These are phyloP conservation scores for Claviceps pusilla DNA, from an alignment of 2,329 filamentous ascomycete species.

Conservation along the genomic window DNA sequence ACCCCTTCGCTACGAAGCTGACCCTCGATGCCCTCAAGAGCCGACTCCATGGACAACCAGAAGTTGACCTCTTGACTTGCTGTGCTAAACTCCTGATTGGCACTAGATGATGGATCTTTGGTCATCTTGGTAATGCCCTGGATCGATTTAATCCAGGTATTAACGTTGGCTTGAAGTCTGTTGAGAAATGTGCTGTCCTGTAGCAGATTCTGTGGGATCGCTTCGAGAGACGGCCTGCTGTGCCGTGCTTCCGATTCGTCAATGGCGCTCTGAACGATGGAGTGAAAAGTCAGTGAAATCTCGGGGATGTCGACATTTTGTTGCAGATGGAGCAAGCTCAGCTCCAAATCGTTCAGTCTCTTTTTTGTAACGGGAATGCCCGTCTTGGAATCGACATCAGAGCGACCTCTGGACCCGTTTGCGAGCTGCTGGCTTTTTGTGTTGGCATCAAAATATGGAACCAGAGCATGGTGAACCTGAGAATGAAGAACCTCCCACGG, in stretches of 20 bases:
- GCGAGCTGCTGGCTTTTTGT: slow-evolving; percentile 63
- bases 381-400: slow-evolving; percentile 80
- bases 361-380: slow-evolving; percentile 96
- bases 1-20: slow-evolving; percentile 85
- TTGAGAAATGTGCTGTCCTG: slow-evolving; percentile 88
- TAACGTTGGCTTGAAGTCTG: slow-evolving; percentile 81
- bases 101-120: slow-evolving; percentile 57
- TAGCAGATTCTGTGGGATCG: slow-evolving; percentile 61
- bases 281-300: slow-evolving; percentile 72
- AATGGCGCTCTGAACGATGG: slow-evolving; percentile 71
- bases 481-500: slow-evolving; percentile 89
- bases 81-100: slow-evolving; percentile 41
- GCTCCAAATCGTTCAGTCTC: slow-evolving; percentile 84
- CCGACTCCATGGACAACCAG: slow-evolving; percentile 93
- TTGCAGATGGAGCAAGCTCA: slow-evolving; percentile 79
- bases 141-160: slow-evolving; percentile 97
- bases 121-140: slow-evolving; percentile 91
- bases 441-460: slow-evolving; percentile 94
- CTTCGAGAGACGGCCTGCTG: slow-evolving; percentile 57
- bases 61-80: slow-evolving; percentile 98
- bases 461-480: slow-evolving; percentile 76
- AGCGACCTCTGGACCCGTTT: slow-evolving; percentile 53
- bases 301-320: slow-evolving; percentile 98
- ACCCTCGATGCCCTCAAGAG: slow-evolving; percentile 77
- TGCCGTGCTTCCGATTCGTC: slow-evolving; percentile 58